Base-by-base conservation (phyloP, 352 stramenopile genomes). In the Phytophthora lateralis region DNA sequence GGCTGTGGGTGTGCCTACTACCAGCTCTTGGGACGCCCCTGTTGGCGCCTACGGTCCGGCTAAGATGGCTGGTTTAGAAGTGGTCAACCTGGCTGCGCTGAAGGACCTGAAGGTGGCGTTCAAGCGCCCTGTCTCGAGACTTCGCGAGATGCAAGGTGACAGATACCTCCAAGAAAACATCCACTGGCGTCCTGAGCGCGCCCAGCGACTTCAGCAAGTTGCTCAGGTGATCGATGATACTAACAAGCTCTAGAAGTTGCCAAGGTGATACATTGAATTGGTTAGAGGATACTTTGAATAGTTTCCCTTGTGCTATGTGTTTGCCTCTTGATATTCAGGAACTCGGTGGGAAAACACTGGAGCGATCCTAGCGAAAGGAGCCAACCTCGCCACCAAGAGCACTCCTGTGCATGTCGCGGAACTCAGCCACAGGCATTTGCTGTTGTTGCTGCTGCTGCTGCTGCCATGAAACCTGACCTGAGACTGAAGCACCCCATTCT, bases 111-210 rank as follows among this genome's bases (percentile, higher is more conserved):
- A 88, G 42, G 74, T 92, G 20, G 85, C 87, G 6, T 93, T 89
- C 55, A 89, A 92, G 46, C 82, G 85, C 18, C 76, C 84, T 0
- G 77, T 96, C 15, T 96, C 86, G 32, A 78, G 91, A 2, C 64
- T 97, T 7, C 70, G 81, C 11, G 91, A 97, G 62, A 97, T 97
- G 89, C 85, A 96, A 55, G 85, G 80, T 35, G 66, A 71, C 1
- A 82, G 78, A 37, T 97, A 97, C 49, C 34, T 83, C 3, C 48
- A 63, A 6, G 63, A 85, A 48, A 88, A 84, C 51, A 62, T 64
- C n/a, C 58, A 60, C 34, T 68, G 73, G 17, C 75, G 68, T 27
- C 39, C 35, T 38, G 18, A 61, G 44, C 57, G 64, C 0, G 41
- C 38, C 4, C 35, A 42, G 37, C 55, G 63, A 29, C 69, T 79